Evolutionary conservation across 1,284 basidiomycete genomes (phyloP).

Genomic region (Ceraceosorus guamensis): DNA sequence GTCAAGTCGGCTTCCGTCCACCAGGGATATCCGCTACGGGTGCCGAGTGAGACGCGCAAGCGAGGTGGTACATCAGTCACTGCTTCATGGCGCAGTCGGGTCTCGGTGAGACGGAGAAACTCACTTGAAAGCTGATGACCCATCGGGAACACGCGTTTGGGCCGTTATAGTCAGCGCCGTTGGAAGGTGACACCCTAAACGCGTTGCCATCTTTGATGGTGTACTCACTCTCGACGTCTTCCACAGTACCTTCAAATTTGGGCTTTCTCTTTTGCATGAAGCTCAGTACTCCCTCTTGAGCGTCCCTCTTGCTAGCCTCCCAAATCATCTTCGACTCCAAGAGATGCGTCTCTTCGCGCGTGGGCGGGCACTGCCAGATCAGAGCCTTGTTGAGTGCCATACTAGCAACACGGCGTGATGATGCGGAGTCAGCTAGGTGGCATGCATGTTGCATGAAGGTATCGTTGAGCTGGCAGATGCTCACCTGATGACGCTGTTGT

Average conservation of each 20-base stretch:
- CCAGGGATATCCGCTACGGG: slow-evolving; percentile 34
- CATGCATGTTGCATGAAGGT: no score
- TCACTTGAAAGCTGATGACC: not conserved
- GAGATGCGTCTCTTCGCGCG: slow-evolving; percentile 30
- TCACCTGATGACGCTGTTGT: slow-evolving; percentile 22
- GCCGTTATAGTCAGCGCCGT: no score
- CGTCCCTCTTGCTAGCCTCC: slow-evolving; percentile 22
- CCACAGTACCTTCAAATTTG: slow-evolving; percentile 19
- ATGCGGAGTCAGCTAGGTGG: no score
- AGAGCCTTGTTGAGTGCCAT: slow-evolving; percentile 37
- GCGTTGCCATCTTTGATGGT: no score
- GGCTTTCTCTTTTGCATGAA: slow-evolving; percentile 31
- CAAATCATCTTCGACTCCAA: slow-evolving; percentile 26
- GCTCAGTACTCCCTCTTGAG: slow-evolving; percentile 25
- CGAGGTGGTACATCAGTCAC: not conserved
- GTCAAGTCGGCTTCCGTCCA: slow-evolving; percentile 26
- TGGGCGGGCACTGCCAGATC: slow-evolving; percentile 20
- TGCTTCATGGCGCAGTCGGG: no score
- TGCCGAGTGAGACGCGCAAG: not conserved
- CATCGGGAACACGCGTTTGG: not conserved
- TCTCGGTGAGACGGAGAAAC: no score
- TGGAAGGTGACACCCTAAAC: no score
- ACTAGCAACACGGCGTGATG: no score
- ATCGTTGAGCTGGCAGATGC: no score
- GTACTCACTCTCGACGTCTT: slow-evolving; percentile 17